Percentiles rank a stretch among this genome's conserved stretches.
These are phyloP conservation scores for Sapria himalayana DNA, from an alignment of 345 rosid species.

Conservation along the genomic window DNA sequence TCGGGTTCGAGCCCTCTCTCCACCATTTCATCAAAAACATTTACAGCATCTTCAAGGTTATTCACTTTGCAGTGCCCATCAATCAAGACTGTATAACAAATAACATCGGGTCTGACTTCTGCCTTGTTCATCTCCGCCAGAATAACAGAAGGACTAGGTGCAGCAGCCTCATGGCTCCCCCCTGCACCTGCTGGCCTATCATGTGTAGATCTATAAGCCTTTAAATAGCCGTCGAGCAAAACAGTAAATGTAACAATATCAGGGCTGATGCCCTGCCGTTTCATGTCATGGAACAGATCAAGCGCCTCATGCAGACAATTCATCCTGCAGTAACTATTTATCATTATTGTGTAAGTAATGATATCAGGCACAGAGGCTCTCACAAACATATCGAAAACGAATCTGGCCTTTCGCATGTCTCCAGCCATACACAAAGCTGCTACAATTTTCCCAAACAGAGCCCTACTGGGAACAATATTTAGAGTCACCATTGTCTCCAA, in stretches of 20 bases:
- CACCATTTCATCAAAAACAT: conserved; percentile 25
- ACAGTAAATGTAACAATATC: conserved; percentile 43
- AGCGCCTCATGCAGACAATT: conserved; percentile 21
- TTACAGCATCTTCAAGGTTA: conserved; percentile 20
- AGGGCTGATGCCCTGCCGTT: conserved; percentile 34
- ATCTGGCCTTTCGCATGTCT: conserved; percentile 19
- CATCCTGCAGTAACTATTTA: conserved; percentile 30
- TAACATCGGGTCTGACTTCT: conserved; percentile 26
- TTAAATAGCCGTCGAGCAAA: conserved; percentile 25
- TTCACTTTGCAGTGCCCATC: conserved; percentile 28
- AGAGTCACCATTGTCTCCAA: conserved; percentile 21
- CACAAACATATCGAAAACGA: conserved; percentile 17
- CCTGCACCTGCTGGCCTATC: conserved; percentile 8
- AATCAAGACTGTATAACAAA: conserved; percentile 44
- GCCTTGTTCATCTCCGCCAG: conserved; percentile 19
- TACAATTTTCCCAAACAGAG: conserved; percentile 29
- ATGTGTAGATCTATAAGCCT: conserved; percentile 9
- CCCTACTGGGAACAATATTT: conserved; percentile 19
- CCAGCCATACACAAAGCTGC: conserved; percentile 21
- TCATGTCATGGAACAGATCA: conserved; percentile 32
- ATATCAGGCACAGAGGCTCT: conserved; percentile 28
- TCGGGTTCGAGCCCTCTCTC: conserved; percentile 43
- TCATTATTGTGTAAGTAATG: conserved; percentile 42
- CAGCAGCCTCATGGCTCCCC: not conserved
- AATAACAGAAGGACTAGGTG: conserved; percentile 12